Percentiles rank a stretch among this genome's conserved stretches.
Conservation (phyloP, 345 rosid genomes). For the Melastoma malabathricum region DNA sequence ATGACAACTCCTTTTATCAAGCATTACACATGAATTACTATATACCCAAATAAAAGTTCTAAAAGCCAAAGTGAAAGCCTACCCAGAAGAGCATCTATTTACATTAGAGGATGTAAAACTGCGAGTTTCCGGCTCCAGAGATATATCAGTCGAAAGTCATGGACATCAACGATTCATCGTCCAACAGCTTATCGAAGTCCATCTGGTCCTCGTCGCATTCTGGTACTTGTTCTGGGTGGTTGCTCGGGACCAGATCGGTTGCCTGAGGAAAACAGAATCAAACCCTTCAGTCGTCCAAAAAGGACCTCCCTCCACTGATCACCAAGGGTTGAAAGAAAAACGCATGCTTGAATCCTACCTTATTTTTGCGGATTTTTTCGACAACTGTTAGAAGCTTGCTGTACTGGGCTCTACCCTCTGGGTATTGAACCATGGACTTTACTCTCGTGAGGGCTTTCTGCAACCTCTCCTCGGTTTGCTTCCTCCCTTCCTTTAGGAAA, state of each 20-base stretch:
- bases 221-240: conserved; percentile 15
- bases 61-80: too few relatives aligned
- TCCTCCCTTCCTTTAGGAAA: conserved; percentile 79
- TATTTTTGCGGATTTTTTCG: conserved; percentile 50
- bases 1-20: neutral
- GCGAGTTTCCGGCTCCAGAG: neutral
- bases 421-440: conserved; percentile 82
- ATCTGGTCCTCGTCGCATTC: conserved; percentile 30
- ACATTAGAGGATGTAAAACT: too few relatives aligned
- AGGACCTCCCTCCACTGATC: neutral
- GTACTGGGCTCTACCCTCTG: conserved; percentile 83
- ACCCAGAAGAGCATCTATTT: too few relatives aligned
- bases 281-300: neutral
- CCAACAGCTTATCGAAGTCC: conserved; percentile 53
- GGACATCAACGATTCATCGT: conserved; percentile 62
- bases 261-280: conserved; percentile 13
- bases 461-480: conserved; percentile 76
- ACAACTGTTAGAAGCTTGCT: conserved; percentile 67
- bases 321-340: neutral
- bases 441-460: conserved; percentile 83
- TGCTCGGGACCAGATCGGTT: conserved; percentile 22
- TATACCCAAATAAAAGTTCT: neutral
- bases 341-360: conserved; percentile 27
- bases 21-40: conserved; percentile 1
- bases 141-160: conserved; percentile 36